Evolutionary conservation across 2,329 filamentous ascomycete species (phyloP), one percentile per base, ranked within the genome.

Genomic region (Phoma sp.): DNA sequence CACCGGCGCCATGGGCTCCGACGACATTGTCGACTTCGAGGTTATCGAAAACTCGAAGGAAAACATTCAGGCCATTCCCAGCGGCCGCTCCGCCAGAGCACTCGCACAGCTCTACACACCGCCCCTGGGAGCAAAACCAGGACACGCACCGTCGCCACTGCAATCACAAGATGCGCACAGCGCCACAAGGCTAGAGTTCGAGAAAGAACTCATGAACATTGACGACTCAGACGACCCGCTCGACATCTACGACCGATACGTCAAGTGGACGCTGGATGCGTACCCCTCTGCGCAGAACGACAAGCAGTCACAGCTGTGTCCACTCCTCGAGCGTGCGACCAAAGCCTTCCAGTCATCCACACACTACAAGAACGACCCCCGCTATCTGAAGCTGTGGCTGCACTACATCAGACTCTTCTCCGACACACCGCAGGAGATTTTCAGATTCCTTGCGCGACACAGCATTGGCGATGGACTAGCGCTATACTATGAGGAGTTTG

Each of bases 1-100:
- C 48, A 56, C 55, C 57, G 59, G 57, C 67, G 62, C 67, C 60
- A 79, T 79, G 77, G 75, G 74, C 55, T 78, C 77, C 51, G 76
- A 78, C 55, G 80, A 82, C 64, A 72, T 81, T 22, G 79, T 82
- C 67, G 77, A 81, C 78, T 98, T 99, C 79, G 90, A 96, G 68
- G 85, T 97, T 61, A 97, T 99, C 77, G 95, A 99, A 79, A 86
- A 85, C 41, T 93, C 97, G 69, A 99, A 99, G 78, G 95, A 99
- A 79, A 99, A 99, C 77, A 97, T 99, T 52, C 93, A 97, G 76
- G 88, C 92, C 21, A 84, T 99, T 12, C 93, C 94, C 15, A 90
- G 91, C 60, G 95, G 88, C 31, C 82, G 95, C 62, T 98, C 94
- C 36, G 95, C 94, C 40, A 91, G 88, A 78, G 93, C 95, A 49